Percentiles rank a stretch among this genome's conserved stretches.
Evolutionary conservation across 129 eudicot genomes (phyloP).

Genomic region (Arctium lappa): DNA sequence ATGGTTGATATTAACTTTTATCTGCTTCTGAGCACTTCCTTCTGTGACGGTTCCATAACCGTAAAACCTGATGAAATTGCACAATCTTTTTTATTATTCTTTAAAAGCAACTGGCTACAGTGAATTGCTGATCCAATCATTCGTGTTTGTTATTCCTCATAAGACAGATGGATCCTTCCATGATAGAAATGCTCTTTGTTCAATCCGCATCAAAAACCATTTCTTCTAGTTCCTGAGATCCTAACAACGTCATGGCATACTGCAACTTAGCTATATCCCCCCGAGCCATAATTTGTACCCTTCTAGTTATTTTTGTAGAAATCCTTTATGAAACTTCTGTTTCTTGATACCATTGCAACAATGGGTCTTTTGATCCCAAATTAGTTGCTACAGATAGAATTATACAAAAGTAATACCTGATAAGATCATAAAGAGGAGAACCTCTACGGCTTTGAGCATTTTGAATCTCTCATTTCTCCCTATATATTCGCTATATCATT

Average conservation of each 20-base stretch:
- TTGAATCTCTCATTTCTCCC: neutral
- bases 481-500: neutral
- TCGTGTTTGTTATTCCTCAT: neutral
- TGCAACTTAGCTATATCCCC: too few species aligned
- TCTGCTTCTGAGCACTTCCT: neutral
- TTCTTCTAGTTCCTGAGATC: neutral
- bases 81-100: neutral
- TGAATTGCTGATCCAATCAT: neutral
- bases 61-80: neutral
- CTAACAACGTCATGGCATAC: too few species aligned
- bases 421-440: too few species aligned
- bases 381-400: too few species aligned
- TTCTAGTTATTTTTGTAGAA: too few species aligned
- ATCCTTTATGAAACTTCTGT: neutral
- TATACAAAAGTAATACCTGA: too few species aligned
- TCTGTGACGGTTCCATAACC: neutral
- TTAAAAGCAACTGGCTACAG: neutral
- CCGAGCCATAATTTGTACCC: neutral
- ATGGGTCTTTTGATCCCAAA: too few species aligned
- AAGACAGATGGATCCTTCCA: neutral
- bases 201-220: neutral
- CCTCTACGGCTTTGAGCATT: neutral
- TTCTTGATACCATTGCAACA: too few species aligned
- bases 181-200: neutral
- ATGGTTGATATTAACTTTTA: neutral